A percentile compares a stretch with the other conserved stretches of the same genome.
Conservation (phyloP, 345 rosid genomes). For the Syzygium aromaticum region DNA sequence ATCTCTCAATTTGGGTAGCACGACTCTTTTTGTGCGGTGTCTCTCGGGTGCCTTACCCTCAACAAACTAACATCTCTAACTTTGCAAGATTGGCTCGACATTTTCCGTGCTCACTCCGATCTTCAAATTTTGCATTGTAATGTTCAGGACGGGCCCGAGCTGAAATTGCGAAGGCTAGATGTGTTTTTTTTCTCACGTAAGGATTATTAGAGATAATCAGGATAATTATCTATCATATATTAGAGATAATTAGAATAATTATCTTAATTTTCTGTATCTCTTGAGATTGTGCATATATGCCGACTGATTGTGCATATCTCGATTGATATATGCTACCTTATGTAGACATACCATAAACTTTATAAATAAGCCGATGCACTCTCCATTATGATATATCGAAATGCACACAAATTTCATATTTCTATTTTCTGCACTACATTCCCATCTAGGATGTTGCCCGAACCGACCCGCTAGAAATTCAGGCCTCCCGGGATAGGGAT, state of each 20-base stretch:
- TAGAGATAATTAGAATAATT: too few species aligned
- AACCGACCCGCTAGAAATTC: background rate
- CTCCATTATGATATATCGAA: too few species aligned
- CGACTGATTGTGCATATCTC: too few species aligned
- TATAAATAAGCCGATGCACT: too few species aligned
- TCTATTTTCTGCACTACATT: too few species aligned
- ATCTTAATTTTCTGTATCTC: too few species aligned
- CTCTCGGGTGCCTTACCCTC: background rate
- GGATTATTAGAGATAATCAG: too few species aligned
- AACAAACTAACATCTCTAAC: background rate
- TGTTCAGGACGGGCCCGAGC: background rate
- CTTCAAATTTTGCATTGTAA: background rate
- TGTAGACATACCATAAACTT: too few species aligned
- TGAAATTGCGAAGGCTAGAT: background rate
- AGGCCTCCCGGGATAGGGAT: background rate
- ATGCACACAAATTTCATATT: too few species aligned
- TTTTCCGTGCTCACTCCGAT: background rate
- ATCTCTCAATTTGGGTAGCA: background rate
- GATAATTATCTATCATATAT: too few species aligned
- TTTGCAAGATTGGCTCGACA: background rate
- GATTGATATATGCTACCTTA: too few species aligned
- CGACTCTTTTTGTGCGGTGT: background rate
- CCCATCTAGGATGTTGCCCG: background rate
- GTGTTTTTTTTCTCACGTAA: background rate
- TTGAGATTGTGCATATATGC: too few species aligned